Base-by-base conservation (phyloP, 257 asterid genomes). In the Nicotiana noctiflora region DNA sequence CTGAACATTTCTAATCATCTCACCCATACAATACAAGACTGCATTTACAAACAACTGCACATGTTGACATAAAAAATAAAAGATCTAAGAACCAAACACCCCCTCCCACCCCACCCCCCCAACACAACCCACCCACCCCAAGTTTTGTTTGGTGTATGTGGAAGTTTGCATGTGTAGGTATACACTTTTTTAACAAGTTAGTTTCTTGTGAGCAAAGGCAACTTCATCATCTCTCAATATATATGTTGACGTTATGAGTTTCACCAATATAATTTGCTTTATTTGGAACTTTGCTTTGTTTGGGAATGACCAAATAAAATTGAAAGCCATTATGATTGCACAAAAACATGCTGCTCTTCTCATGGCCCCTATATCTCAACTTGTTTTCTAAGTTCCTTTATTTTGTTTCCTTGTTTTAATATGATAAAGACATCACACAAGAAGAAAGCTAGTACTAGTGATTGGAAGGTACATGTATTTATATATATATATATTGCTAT, bases 281-380 rank as follows among this genome's bases (percentile, higher is more conserved):
- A 59, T 57, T 81, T 57, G 80, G 66, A 83, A 89, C 87, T 84
- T 93, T 90, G 93, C 91, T 92, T 92, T 83, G 91, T 55, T 77
- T 59, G 72, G 57, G 70, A 84, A 84, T 79, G 87, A 87, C 91
- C 91, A 85, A 94, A 90, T 90, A 88, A 87, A 86, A 80, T 85
- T 90, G 88, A 81, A 91, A 88, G 90, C 88, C 83, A 90, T 91
- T 90, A 93, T 92, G 90, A 90, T 85, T 84, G 80, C 97, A 89
- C 91, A 89, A 88, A 84, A 84, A 90, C 81, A 59, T 77, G 81
- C 81, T 93, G 92, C 94, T 84, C 88, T 90, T 86, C 49, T 40
- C 79, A 87, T 88, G 92, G 92, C 80, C 93, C 96, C 96, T 84
- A 89, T 84, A 89, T 88, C 88, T 88, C 96, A 89, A 88, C 97